Evolutionary conservation across 2,329 filamentous ascomycete genomes (phyloP).

Genomic region (Cytospora schulzeri): DNA sequence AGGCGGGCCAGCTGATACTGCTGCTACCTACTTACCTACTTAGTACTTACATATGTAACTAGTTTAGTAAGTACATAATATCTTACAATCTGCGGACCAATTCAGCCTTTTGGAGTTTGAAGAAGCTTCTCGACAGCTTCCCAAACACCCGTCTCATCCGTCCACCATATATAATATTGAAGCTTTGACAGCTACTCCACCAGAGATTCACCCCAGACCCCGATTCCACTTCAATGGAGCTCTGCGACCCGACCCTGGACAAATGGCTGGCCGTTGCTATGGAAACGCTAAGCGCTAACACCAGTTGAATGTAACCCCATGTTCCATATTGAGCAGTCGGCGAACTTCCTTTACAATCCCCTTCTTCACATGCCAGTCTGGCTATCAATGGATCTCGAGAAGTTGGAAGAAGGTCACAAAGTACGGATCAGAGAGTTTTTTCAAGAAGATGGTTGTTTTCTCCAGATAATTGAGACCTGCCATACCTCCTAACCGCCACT

Average conservation of each 20-base stretch:
- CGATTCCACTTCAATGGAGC: constrained; percentile 23
- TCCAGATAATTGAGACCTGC: too few relatives aligned
- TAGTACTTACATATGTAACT: too few relatives aligned
- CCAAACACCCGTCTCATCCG: not conserved
- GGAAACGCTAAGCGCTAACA: constrained; percentile 22
- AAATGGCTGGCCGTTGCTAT: constrained; percentile 19
- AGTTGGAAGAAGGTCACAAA: not conserved
- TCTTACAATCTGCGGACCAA: not conserved
- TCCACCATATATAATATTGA: too few relatives aligned
- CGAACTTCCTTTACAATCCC: not conserved
- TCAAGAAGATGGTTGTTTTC: not conserved
- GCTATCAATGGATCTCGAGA: not conserved
- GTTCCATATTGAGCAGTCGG: constrained; percentile 9
- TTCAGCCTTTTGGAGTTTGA: not conserved
- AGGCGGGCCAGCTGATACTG: not conserved
- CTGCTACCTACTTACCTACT: not conserved
- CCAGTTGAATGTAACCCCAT: constrained; percentile 19
- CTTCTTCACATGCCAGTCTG: constrained; percentile 14
- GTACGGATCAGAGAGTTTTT: not conserved
- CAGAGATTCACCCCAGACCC: not conserved
- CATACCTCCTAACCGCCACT: not conserved
- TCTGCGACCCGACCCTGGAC: constrained; percentile 23
- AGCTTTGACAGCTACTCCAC: too few relatives aligned
- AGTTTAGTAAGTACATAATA: not conserved
- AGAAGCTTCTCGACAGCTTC: not conserved